Evolutionary conservation across 305 asterid genomes (phyloP).

Genomic region (Caryopteris hybrid): DNA sequence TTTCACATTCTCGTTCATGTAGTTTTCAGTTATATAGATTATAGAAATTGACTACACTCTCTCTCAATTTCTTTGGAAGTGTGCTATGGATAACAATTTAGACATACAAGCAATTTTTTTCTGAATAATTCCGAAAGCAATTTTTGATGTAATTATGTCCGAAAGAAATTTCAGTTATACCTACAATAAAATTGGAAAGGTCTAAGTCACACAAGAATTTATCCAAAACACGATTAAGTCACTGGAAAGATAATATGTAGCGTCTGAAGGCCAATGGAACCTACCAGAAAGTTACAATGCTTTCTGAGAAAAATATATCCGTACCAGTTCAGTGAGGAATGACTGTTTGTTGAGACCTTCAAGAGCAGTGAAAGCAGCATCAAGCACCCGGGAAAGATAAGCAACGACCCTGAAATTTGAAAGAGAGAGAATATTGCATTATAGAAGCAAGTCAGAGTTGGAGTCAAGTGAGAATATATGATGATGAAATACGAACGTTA

Average conservation of each 20-base stretch:
- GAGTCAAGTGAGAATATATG: not conserved
- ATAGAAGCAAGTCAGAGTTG: not conserved
- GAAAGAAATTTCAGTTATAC: too few species aligned
- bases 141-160: too few species aligned
- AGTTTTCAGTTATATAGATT: not conserved
- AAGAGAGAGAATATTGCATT: constrained; percentile 15
- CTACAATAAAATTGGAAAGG: too few species aligned
- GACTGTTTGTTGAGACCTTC: constrained; percentile 98
- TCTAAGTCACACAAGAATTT: too few species aligned
- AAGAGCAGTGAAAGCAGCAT: constrained; percentile 90
- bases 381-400: constrained; percentile 91
- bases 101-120: too few species aligned
- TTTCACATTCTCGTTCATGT: not conserved
- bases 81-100: too few species aligned
- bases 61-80: not conserved
- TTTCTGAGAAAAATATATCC: constrained; percentile 10
- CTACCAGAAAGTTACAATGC: constrained; percentile 10
- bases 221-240: too few species aligned
- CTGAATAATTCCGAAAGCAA: too few species aligned
- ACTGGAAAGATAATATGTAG: not conserved
- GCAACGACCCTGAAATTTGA: constrained; percentile 69
- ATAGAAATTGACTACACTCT: not conserved
- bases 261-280: constrained; percentile 9
- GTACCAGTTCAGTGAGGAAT: constrained; percentile 89
- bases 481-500: not conserved